A percentile compares a stretch with the other conserved stretches of the same genome.
These are phyloP conservation scores for Rachicladosporium sp. DNA, from an alignment of 2,329 filamentous ascomycete genomes.

Conservation along the genomic window DNA sequence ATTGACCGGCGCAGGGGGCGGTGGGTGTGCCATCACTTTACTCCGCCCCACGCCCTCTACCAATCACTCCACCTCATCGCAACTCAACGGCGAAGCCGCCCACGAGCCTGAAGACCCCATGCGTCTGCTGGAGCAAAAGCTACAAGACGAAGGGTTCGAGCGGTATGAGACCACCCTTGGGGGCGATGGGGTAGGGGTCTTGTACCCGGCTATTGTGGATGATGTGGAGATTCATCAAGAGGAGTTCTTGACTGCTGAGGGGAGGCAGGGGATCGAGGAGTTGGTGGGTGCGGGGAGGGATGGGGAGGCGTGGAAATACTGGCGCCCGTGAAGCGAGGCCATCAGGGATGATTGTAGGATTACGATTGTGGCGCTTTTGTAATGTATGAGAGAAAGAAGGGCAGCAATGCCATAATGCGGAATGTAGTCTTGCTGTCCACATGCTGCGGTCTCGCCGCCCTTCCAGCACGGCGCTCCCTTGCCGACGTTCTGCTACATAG, in stretches of 20 bases:
- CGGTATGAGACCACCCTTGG: constrained; percentile 84
- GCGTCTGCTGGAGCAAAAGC: constrained; percentile 49
- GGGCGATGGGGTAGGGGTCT: constrained; percentile 83
- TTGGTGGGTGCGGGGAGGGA: constrained; percentile 52
- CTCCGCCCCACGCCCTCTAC: constrained; percentile 50
- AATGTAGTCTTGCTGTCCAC: too few species aligned
- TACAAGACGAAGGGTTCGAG: constrained; percentile 52
- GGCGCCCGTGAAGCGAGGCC: constrained; percentile 16
- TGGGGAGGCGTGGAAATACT: constrained; percentile 25
- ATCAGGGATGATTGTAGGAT: too few species aligned
- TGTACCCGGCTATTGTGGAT: constrained; percentile 84
- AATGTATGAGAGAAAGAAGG: too few species aligned
- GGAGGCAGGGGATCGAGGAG: constrained; percentile 72
- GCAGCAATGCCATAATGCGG: too few species aligned
- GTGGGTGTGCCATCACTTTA: constrained; percentile 88
- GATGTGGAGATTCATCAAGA: constrained; percentile 93
- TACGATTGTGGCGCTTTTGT: too few species aligned
- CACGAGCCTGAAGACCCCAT: constrained; percentile 26
- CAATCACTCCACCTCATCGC: constrained; percentile 32
- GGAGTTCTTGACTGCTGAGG: constrained; percentile 71
- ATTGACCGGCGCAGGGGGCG: constrained; percentile 87
- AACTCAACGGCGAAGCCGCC: constrained; percentile 15
- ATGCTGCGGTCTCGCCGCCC: too few species aligned
- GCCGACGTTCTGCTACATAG: too few species aligned
- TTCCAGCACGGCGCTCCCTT: too few species aligned